Base-by-base conservation (phyloP, 345 rosid genomes). In the Linum lewisii region DNA sequence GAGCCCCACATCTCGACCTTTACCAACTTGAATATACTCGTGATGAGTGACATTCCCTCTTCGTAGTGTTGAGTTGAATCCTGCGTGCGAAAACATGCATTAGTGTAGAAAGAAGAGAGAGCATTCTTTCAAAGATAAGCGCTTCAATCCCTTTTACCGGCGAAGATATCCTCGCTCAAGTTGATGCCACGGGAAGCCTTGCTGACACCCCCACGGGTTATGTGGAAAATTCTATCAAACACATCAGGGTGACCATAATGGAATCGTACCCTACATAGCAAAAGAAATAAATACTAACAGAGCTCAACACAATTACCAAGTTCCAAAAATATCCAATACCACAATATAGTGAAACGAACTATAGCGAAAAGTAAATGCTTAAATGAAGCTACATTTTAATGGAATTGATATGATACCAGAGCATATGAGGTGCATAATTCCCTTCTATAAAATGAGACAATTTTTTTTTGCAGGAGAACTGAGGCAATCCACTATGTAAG, bases 11-110 rank as follows among this genome's bases (percentile, higher is more conserved):
- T 57, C 60, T 29, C 60, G 8, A 19, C 60, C 60, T 29, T 57
- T 57, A n/a, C 60, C 60, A 57, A 57, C 60, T 29, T 57, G 60
- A 19, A 57, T 57, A 4, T 57, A 57, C 36, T 57, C 60, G n/a
- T 57, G 60, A 32, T 57, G 60, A n/a, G 60, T 57, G 20, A 57
- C 60, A 20, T 26, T 26, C 22, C 60, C 60, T 18, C 34, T 37
- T 18, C 60, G 60, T n/a, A 57, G 44, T 0, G 60, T 57, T 26
- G 60, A 57, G 3, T 57, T 57, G 21, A 57, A 57, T 15, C 60
- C 60, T 57, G 60, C 47, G 32, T 16, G 44, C 4, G 0, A 26
- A 18, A 16, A 19, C 22, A 32, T 11, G 19, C 20, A 56, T 59
- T 11, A 58, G 26, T 5, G 23, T 23, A 54, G 3, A 23, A 21